Conservation (phyloP, 176 grass and related monocot species). For the Avena atlantica region DNA sequence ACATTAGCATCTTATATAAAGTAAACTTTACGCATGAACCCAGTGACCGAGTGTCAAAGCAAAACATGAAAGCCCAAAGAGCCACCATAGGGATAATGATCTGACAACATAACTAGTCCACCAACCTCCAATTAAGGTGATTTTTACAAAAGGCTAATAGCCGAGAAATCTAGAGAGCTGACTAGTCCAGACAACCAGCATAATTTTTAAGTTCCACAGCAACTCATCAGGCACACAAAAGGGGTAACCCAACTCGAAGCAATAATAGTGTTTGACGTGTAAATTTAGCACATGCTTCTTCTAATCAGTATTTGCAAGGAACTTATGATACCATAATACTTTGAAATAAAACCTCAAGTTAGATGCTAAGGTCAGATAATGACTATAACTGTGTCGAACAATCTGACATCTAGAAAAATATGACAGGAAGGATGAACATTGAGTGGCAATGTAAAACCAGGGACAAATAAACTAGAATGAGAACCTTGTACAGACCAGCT, state of each 20-base stretch:
- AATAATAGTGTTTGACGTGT: background rate
- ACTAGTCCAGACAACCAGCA: background rate
- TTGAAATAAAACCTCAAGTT: constrained; percentile 3
- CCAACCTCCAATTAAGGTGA: background rate
- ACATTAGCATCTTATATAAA: background rate
- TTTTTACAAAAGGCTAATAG: background rate
- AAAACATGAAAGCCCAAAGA: constrained; percentile 3
- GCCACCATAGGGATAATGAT: background rate
- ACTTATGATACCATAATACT: constrained; percentile 13
- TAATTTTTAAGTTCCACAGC: background rate
- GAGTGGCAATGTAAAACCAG: background rate
- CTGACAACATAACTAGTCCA: background rate
- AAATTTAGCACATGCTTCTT: background rate
- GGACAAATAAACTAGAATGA: background rate
- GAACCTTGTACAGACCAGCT: background rate
- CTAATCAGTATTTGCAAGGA: background rate
- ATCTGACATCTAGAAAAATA: background rate
- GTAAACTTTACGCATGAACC: constrained; percentile 5
- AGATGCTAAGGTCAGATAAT: constrained; percentile 16
- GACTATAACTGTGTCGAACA: constrained; percentile 12
- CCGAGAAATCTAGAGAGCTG: background rate
- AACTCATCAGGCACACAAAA: constrained; percentile 14
- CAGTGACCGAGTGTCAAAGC: background rate
- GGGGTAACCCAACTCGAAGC: background rate
- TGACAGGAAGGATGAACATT: background rate